Conservation (phyloP, 1,284 basidiomycete genomes). For the Naganishia albida region DNA sequence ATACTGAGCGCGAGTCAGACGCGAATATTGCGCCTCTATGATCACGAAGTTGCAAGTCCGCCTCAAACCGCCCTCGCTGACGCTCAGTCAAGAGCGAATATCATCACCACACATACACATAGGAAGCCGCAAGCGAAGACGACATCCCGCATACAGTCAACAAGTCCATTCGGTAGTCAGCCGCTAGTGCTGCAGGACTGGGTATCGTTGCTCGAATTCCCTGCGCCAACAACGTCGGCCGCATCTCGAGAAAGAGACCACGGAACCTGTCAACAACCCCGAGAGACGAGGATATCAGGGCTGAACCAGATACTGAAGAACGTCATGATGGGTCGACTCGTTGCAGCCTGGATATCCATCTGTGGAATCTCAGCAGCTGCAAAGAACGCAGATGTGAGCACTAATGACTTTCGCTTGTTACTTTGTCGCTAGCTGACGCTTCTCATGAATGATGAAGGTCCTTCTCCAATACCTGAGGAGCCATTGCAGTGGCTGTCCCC, state of each 20-base stretch:
- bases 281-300: neutral
- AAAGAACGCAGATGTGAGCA: constrained; percentile 21
- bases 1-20: constrained; percentile 7
- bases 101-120: neutral
- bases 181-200: constrained; percentile 7
- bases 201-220: constrained; percentile 2
- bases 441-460: neutral
- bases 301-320: neutral
- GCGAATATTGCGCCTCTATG: constrained; percentile 12
- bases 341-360: constrained; percentile 19
- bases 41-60: neutral
- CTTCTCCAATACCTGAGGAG: constrained; percentile 5
- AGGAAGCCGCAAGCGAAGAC: neutral
- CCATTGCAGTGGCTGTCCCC: neutral
- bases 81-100: neutral
- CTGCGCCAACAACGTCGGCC: neutral
- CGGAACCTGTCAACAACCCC: too few species aligned
- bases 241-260: neutral
- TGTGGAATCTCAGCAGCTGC: neutral
- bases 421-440: neutral
- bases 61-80: neutral
- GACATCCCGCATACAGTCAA: too few species aligned
- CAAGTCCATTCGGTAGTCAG: neutral
- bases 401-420: neutral
- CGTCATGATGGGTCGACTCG: constrained; percentile 6